phyloP scores from a whole-genome alignment of 148 eudicot species.

The Nepenthes mirabilis region DNA sequence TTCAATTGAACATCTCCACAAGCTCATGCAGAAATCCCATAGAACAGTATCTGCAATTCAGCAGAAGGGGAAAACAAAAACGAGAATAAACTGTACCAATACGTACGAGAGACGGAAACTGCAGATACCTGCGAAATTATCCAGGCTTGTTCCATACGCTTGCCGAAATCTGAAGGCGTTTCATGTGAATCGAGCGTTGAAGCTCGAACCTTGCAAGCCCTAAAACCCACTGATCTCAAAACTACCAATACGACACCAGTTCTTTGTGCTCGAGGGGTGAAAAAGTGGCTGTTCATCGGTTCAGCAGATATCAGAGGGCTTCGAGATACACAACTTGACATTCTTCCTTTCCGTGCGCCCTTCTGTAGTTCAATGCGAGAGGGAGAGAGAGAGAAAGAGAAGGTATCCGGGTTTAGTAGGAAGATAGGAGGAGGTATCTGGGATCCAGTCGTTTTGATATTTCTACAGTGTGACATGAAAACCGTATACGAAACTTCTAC shows the following conservation, averaged over 20 bases:
- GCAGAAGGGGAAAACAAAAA: too few species aligned
- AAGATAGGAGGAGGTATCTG: too few species aligned
- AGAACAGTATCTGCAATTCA: too few species aligned
- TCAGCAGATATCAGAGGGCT: neutral
- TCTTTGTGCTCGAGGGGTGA: neutral
- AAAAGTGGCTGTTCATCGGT: neutral
- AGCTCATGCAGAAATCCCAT: too few species aligned
- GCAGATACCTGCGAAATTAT: constrained; percentile 53
- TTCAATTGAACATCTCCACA: too few species aligned
- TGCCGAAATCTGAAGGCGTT: constrained; percentile 39
- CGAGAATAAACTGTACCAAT: too few species aligned
- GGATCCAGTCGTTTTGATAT: too few species aligned
- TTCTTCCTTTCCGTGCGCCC: neutral
- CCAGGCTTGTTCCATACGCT: constrained; percentile 79
- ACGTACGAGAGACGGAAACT: too few species aligned
- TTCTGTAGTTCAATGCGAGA: neutral
- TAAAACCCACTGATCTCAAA: constrained; percentile 3
- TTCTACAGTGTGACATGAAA: too few species aligned
- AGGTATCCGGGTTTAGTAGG: too few species aligned
- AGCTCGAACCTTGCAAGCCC: constrained; percentile 29
- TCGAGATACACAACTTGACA: neutral
- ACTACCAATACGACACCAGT: neutral
- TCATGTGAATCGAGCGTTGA: constrained; percentile 49
- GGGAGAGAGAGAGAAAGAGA: too few species aligned
- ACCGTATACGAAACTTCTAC: too few species aligned